Evolutionary conservation across 208 protist species (phyloP), one percentile per base, ranked within the genome.

Genomic region (Baffinella frigidus): DNA sequence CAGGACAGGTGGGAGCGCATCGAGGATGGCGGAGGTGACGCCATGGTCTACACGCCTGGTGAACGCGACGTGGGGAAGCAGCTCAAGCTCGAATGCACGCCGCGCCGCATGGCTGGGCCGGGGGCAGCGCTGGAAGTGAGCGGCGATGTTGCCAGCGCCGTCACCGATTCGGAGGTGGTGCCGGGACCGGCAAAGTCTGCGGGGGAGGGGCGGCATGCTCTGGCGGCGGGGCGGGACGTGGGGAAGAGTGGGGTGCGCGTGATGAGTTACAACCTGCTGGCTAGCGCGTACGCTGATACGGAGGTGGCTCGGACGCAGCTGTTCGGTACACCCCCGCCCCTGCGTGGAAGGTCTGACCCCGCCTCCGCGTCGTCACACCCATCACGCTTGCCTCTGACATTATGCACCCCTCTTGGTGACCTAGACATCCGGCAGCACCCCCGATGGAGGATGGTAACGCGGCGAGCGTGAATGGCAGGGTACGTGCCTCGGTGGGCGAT

Each of bases 201-300:
- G 36, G 71, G 24, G 36, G 71, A 20, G 33, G 71, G 17, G 71
- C n/a, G 71, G 71, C 71, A 39, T 11, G n/a, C n/a, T n/a, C n/a
- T n/a, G n/a, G n/a, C n/a, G n/a, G n/a, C n/a, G n/a, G n/a, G n/a
- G n/a, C n/a, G n/a, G n/a, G n/a, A n/a, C n/a, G n/a, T n/a, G n/a
- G n/a, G n/a, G n/a, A n/a, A n/a, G n/a, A n/a, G n/a, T n/a, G n/a
- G n/a, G n/a, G n/a, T 80, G 33, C 71, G 71, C 24, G 71, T 80
- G 33, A 41, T 80, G 33, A 44, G 17, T 14, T 80, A 80, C 71
- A 80, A 80, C 71, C 71, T 80, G 33, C 71, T 80, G 14, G 71
- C 71, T 20, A 35, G 24, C 24, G n/a, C 71, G 17, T 80, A 87
- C 77, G 77, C 77, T 33, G 77, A 87, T 36, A 64, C 77, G 11